These are phyloP conservation scores for Spongiforma sp. DNA, from an alignment of 1,284 basidiomycete species.

Conservation along the genomic window DNA sequence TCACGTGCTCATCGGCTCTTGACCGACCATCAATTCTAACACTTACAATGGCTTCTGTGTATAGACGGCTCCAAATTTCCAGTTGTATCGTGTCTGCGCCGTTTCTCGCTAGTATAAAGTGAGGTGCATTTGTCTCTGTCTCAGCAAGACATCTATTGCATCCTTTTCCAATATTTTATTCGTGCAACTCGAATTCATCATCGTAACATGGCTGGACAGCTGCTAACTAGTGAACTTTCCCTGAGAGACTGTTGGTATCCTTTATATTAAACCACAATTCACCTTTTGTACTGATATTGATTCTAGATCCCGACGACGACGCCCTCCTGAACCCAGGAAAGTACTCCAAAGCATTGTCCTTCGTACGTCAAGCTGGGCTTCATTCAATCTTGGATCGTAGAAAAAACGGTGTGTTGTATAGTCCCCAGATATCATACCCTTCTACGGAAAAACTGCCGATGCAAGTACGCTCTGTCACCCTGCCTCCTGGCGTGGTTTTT, in stretches of 20 bases:
- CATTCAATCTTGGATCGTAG: not conserved
- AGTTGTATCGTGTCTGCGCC: not conserved
- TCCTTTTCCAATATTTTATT: not conserved
- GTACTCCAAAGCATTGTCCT: constrained; percentile 16
- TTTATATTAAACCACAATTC: not conserved
- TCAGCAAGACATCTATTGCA: constrained; percentile 8
- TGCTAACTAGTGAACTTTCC: not conserved
- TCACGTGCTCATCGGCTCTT: too few species aligned
- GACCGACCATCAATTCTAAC: too few species aligned
- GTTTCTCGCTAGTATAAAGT: constrained; percentile 8
- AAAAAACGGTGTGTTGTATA: not conserved
- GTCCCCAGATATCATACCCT: constrained; percentile 20
- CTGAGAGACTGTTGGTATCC: constrained; percentile 16
- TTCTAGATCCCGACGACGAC: constrained; percentile 18
- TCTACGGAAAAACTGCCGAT: constrained; percentile 8
- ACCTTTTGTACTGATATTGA: not conserved
- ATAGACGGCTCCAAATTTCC: not conserved
- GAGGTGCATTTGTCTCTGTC: not conserved
- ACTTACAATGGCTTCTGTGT: too few species aligned
- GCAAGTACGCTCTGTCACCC: constrained; percentile 1
- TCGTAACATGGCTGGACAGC: not conserved
- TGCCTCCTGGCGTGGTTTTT: constrained; percentile 16
- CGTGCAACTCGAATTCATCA: not conserved
- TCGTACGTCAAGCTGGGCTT: constrained; percentile 4
- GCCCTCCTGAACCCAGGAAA: not conserved